Evolutionary conservation across 768 basidiomycete genomes (phyloP).

Genomic region (Trametes coccinea): DNA sequence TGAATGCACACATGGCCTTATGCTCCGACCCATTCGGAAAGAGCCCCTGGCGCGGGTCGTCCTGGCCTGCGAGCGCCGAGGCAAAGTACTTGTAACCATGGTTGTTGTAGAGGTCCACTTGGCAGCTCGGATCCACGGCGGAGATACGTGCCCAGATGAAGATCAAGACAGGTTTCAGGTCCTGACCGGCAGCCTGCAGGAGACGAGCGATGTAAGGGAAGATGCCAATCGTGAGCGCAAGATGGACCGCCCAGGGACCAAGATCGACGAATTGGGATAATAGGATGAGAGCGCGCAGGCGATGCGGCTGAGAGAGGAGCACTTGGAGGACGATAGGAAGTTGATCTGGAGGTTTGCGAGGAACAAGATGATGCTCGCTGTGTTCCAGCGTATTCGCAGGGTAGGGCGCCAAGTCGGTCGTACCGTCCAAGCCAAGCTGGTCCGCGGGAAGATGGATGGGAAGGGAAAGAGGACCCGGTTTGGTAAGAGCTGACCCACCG

Average conservation of each 20-base stretch:
- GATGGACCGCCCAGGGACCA: conserved; percentile 97
- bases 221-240: conserved; percentile 94
- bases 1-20: conserved; percentile 98
- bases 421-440: conserved; percentile 6
- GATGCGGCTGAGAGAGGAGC: conserved; percentile 92
- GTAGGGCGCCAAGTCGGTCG: conserved; percentile 2
- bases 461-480: conserved; percentile 71
- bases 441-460: conserved; percentile 37
- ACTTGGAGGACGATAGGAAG: conserved; percentile 98
- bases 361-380: conserved; percentile 59
- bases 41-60: conserved; percentile 50
- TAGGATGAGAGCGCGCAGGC: conserved; percentile 91
- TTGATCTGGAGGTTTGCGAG: conserved; percentile 93
- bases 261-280: conserved; percentile 97
- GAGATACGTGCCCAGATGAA: conserved; percentile 99
- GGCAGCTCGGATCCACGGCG: conserved; percentile 93
- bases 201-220: conserved; percentile 98
- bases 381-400: conserved; percentile 23
- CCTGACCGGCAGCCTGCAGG: conserved; percentile 90
- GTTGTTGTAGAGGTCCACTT: conserved; percentile 83
- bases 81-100: conserved; percentile 87
- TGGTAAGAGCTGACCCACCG: conserved; percentile 82
- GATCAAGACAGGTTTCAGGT: conserved; percentile 95
- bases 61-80: conserved; percentile 66
- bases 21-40: conserved; percentile 96